Evolutionary conservation across 192 early-diverging fungal genomes (phyloP).

Genomic region (Gryganskiella cystojenkinii): DNA sequence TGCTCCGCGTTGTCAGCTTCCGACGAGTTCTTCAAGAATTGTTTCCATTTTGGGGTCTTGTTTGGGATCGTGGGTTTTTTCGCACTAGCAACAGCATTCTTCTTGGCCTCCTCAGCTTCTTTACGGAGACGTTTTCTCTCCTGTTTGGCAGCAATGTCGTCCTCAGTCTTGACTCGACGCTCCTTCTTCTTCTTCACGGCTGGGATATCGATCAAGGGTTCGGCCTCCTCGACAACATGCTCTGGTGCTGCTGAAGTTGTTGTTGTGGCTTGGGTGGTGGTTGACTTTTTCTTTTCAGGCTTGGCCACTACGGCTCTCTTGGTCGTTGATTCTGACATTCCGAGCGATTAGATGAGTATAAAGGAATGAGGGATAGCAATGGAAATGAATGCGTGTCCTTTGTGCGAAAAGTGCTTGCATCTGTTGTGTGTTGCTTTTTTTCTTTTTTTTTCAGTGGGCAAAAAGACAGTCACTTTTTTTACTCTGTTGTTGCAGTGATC

Average conservation of each 20-base stretch:
- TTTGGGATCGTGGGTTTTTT: conserved; percentile 14
- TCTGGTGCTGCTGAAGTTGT: background rate
- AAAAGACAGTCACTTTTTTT: too few species aligned
- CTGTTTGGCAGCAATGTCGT: conserved; percentile 44
- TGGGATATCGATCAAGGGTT: conserved; percentile 46
- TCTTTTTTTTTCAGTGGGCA: too few species aligned
- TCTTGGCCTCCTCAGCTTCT: conserved; percentile 26
- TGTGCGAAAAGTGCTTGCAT: too few species aligned
- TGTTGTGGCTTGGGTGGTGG: background rate
- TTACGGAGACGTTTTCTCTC: conserved; percentile 46
- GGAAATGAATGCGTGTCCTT: background rate
- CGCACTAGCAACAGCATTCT: background rate
- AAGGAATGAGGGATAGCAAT: background rate
- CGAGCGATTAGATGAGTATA: background rate
- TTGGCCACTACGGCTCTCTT: conserved; percentile 1
- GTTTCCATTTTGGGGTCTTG: conserved; percentile 51
- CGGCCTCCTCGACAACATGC: background rate
- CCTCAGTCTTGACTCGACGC: conserved; percentile 46
- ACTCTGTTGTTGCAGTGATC: too few species aligned
- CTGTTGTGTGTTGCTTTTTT: too few species aligned
- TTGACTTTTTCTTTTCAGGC: conserved; percentile 10
- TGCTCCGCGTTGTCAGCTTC: conserved; percentile 49
- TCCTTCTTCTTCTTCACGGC: conserved; percentile 50
- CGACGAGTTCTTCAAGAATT: conserved; percentile 43
- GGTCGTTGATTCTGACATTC: background rate